Evolutionary conservation across 441 rosid species (phyloP).

Genomic region (Populus hybrid): DNA sequence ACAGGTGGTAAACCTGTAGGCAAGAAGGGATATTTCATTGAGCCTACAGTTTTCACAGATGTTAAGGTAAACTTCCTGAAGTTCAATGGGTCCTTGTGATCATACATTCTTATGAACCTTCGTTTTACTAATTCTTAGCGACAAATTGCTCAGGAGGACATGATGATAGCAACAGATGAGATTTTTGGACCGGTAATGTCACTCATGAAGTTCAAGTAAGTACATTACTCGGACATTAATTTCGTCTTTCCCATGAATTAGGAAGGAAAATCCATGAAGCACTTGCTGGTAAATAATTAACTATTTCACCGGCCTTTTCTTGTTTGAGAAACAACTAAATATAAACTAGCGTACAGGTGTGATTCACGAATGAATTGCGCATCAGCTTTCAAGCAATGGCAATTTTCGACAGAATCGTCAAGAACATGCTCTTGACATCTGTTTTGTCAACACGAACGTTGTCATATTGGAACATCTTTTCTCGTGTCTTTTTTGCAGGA

Average conservation of each 20-base stretch:
- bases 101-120: not conserved
- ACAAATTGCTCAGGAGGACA: constrained; percentile 51
- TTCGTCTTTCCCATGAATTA: not conserved
- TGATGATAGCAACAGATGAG: constrained; percentile 67
- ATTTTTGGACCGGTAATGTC: constrained; percentile 86
- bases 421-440: not conserved
- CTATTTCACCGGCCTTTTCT: too few relatives aligned
- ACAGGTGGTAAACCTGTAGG: constrained; percentile 56
- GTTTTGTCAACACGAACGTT: not conserved
- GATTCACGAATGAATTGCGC: too few relatives aligned
- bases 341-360: too few relatives aligned
- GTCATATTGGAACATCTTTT: not conserved
- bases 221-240: not conserved
- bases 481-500: constrained; percentile 39
- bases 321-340: too few relatives aligned
- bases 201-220: constrained; percentile 75
- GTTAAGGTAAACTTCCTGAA: constrained; percentile 44
- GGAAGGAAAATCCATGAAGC: not conserved
- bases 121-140: not conserved
- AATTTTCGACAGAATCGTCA: too few relatives aligned
- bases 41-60: constrained; percentile 71
- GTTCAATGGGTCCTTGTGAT: not conserved
- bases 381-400: too few relatives aligned
- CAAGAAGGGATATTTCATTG: constrained; percentile 58
- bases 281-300: not conserved